phyloP scores from a whole-genome alignment of 1,284 basidiomycete genomes.

The Ganoderma lucidum region DNA sequence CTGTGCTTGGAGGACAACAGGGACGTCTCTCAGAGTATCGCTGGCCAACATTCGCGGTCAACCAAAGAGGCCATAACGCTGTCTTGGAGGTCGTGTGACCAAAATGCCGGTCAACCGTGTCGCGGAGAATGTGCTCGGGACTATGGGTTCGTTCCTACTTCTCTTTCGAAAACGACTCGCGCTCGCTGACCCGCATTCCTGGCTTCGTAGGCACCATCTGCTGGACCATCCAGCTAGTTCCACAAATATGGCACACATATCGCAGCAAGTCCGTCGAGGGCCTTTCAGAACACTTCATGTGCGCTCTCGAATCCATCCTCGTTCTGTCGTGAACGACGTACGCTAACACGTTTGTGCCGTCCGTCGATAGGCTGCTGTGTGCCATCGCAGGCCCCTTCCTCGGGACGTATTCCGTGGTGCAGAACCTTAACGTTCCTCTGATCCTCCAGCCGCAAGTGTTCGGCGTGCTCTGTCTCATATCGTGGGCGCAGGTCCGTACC shows the following conservation, averaged over 20 bases:
- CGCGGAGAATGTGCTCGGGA: slow-evolving; percentile 22
- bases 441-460: slow-evolving; percentile 82
- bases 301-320: not conserved
- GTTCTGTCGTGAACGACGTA: not conserved
- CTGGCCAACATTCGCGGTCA: not conserved
- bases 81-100: not conserved
- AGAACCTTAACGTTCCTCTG: slow-evolving; percentile 77
- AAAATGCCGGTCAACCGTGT: slow-evolving; percentile 17
- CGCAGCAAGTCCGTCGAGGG: slow-evolving; percentile 76
- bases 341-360: not conserved
- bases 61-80: not conserved
- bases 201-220: slow-evolving; percentile 60
- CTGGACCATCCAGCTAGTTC: slow-evolving; percentile 76
- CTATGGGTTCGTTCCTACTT: slow-evolving; percentile 11
- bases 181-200: not conserved
- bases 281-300: slow-evolving; percentile 78
- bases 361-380: slow-evolving; percentile 64
- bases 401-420: slow-evolving; percentile 73
- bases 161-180: not conserved
- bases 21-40: not conserved
- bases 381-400: slow-evolving; percentile 67
- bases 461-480: slow-evolving; percentile 64
- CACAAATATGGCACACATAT: slow-evolving; percentile 81
- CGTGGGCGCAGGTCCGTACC: slow-evolving; percentile 67
- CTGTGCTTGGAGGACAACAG: not conserved